Evolutionary conservation across 1,139 yeast genomes (phyloP).

Genomic region (Lodderomyces metapsilosis): DNA sequence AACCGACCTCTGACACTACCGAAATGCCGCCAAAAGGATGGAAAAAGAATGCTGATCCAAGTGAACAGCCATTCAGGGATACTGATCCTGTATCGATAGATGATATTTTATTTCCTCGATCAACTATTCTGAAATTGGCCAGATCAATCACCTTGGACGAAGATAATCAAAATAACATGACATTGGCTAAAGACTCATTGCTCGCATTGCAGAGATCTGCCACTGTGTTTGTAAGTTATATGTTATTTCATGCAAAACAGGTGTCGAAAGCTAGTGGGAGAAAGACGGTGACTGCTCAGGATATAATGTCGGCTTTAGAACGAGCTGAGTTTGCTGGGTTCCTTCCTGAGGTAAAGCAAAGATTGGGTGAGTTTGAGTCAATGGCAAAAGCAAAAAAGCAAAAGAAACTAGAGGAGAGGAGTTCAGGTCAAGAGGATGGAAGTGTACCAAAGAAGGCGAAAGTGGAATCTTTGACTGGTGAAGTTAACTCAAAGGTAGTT

Average conservation of each 20-base stretch:
- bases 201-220: slow-evolving; percentile 69
- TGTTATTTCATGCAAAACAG: slow-evolving; percentile 61
- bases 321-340: slow-evolving; percentile 55
- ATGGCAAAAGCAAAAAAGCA: slow-evolving; percentile 38
- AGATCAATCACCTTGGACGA: slow-evolving; percentile 38
- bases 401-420: slow-evolving; percentile 13
- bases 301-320: slow-evolving; percentile 59
- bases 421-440: slow-evolving; percentile 18
- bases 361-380: slow-evolving; percentile 44
- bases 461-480: background rate
- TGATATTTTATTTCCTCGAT: slow-evolving; percentile 64
- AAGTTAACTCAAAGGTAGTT: background rate
- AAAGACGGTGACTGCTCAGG: slow-evolving; percentile 65
- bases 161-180: slow-evolving; percentile 32
- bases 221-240: slow-evolving; percentile 68
- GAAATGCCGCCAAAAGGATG: slow-evolving; percentile 83
- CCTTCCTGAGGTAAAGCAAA: slow-evolving; percentile 52
- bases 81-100: slow-evolving; percentile 63
- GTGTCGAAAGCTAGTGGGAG: slow-evolving; percentile 51
- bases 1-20: no score
- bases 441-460: slow-evolving; percentile 1
- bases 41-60: slow-evolving; percentile 74
- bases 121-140: slow-evolving; percentile 60
- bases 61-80: slow-evolving; percentile 53
- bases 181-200: slow-evolving; percentile 63